Conservation (phyloP, 139 green algal species). For the Chlorella sp. region DNA sequence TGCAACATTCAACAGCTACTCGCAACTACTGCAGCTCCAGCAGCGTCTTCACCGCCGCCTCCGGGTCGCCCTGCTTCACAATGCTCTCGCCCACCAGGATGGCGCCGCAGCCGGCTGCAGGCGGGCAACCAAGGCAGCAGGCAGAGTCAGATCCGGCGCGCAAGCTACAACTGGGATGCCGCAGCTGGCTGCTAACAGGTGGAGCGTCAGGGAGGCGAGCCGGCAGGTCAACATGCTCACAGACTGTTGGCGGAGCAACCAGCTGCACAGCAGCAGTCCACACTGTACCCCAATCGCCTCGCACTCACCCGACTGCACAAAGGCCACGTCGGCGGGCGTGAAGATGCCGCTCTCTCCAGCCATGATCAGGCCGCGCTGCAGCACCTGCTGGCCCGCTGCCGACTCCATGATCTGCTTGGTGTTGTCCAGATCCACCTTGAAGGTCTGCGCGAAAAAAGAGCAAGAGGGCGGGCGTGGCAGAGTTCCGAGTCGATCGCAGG, state of each 20-base stretch:
- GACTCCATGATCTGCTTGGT: constrained; percentile 88
- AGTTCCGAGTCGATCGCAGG: too few relatives aligned
- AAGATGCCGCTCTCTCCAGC: constrained; percentile 98
- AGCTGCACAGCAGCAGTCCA: too few relatives aligned
- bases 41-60: constrained; percentile 80
- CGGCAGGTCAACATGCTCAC: too few relatives aligned
- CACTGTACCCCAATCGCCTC: too few relatives aligned
- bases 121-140: background rate
- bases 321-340: constrained; percentile 90
- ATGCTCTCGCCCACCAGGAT: constrained; percentile 98
- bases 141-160: too few relatives aligned
- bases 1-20: too few relatives aligned
- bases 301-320: constrained; percentile 78
- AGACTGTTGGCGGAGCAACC: too few relatives aligned
- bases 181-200: too few relatives aligned
- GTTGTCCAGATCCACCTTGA: constrained; percentile 92
- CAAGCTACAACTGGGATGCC: too few relatives aligned
- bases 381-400: constrained; percentile 75
- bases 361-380: constrained; percentile 83
- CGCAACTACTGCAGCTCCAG: constrained; percentile 60
- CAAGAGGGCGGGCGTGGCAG: too few relatives aligned
- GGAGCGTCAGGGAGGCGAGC: too few relatives aligned
- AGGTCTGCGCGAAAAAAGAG: constrained; percentile 64
- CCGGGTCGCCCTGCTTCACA: constrained; percentile 93
- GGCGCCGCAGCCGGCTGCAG: constrained; percentile 71